phyloP scores from a whole-genome alignment of 2,329 filamentous ascomycete species.

The Penicillium italicum region DNA sequence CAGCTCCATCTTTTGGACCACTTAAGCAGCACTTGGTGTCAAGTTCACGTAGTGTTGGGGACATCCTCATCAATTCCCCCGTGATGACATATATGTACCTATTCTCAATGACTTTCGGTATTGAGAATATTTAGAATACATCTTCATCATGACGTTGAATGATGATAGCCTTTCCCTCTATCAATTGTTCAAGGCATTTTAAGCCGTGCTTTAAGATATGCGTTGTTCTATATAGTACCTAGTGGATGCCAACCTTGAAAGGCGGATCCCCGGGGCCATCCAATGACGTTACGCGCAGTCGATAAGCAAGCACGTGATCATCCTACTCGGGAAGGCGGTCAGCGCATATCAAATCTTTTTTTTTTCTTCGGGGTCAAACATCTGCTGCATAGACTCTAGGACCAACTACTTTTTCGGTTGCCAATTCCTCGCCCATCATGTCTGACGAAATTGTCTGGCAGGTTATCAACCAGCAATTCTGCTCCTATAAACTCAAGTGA shows the following conservation, averaged over 20 bases:
- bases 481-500: constrained; percentile 89
- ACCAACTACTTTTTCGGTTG: constrained; percentile 2
- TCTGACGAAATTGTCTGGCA: constrained; percentile 98
- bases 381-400: neutral
- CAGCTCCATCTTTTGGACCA: neutral
- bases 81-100: neutral
- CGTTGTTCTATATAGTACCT: neutral
- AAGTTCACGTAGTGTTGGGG: neutral
- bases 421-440: constrained; percentile 35
- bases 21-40: neutral
- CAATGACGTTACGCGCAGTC: constrained; percentile 19
- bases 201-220: neutral
- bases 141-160: neutral
- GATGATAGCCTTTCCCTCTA: neutral
- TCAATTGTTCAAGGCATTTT: neutral
- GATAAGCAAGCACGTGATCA: constrained; percentile 35
- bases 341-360: constrained; percentile 5
- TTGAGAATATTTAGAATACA: neutral
- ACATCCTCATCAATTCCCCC: neutral
- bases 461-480: constrained; percentile 93
- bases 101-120: too few relatives aligned
- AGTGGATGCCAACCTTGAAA: neutral
- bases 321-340: neutral
- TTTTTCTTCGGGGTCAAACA: constrained; percentile 6
- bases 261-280: neutral